phyloP scores from a whole-genome alignment of 345 rosid genomes.

The Salix dunnii region DNA sequence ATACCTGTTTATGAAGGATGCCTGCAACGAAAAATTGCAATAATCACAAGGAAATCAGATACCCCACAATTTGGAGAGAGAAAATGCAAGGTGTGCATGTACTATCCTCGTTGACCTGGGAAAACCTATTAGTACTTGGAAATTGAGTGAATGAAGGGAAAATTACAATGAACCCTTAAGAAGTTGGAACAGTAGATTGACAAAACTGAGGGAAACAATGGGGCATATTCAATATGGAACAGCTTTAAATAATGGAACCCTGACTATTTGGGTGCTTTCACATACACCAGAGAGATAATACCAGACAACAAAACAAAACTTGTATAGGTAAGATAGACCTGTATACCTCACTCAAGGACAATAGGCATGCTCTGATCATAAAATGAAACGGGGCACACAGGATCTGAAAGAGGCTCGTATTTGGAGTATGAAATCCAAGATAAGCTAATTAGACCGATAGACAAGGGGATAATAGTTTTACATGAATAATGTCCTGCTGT shows the following conservation, averaged over 20 bases:
- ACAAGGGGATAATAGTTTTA: not conserved
- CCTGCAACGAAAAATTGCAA: conserved; percentile 43
- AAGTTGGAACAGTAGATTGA: not conserved
- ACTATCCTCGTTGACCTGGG: not conserved
- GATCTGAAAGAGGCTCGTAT: not conserved
- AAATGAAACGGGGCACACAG: not conserved
- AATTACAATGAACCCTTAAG: not conserved
- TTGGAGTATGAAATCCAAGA: not conserved
- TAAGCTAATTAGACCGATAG: not conserved
- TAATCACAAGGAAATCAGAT: not conserved
- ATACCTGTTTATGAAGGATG: conserved; percentile 76
- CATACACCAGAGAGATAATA: no score
- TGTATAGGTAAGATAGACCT: not conserved
- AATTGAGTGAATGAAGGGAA: not conserved
- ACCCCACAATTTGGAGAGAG: not conserved
- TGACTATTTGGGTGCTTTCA: no score
- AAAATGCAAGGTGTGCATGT: not conserved
- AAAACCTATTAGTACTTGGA: not conserved
- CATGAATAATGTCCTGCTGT: not conserved
- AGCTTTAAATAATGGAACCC: no score
- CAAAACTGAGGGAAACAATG: no score
- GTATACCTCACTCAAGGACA: no score
- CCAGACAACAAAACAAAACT: no score
- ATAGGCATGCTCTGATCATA: no score
- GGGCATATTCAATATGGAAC: no score